Base-by-base conservation (phyloP, 345 rosid species). In the Leavenworthia alabamica region DNA sequence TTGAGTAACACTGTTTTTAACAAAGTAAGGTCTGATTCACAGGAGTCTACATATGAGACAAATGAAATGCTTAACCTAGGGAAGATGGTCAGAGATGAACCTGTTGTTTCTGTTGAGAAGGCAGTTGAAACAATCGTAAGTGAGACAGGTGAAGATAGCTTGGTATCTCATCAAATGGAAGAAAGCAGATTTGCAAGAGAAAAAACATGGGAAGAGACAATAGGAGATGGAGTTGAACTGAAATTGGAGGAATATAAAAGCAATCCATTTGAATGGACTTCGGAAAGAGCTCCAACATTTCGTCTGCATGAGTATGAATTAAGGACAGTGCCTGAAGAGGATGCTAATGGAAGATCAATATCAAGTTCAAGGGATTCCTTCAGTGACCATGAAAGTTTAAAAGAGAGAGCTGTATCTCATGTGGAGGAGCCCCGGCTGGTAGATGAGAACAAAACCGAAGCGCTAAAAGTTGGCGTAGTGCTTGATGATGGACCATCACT, bases 231-330 rank as follows among this genome's bases (percentile, higher is more conserved):
- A 52, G 43, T 37, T 16, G 52, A 20, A 40, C 24, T 44, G 42
- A 65, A 68, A 31, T 33, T 60, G 56, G 46, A 61, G 12, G 62
- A 53, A 36, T 53, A 14, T 44, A 33, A 60, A n/a, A 60, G 29
- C 43, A 61, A 61, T 49, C 15, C 56, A 62, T 42, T 19, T 45
- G 56, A 68, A 68, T 68, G 67, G 62, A 69, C 41, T 43, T 17
- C 62, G 17, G 28, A 35, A 36, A 53, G 42, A 36, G 67, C 47
- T 69, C 42, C 49, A 42, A 53, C 67, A 23, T 60, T 60, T 61
- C 56, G 47, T 36, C 16, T 69, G 33, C 32, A 53, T 45, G 68
- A 69, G 62, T 27, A 26, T 28, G 68, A 69, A 22, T 42, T 36
- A 45, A 56, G 36, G 16, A 27, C 23, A 53, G 24, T 36, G 56